Percentiles rank a stretch among this genome's conserved stretches.
Conservation (phyloP, 352 stramenopile genomes). For the Phytophthora boehmeriae region DNA sequence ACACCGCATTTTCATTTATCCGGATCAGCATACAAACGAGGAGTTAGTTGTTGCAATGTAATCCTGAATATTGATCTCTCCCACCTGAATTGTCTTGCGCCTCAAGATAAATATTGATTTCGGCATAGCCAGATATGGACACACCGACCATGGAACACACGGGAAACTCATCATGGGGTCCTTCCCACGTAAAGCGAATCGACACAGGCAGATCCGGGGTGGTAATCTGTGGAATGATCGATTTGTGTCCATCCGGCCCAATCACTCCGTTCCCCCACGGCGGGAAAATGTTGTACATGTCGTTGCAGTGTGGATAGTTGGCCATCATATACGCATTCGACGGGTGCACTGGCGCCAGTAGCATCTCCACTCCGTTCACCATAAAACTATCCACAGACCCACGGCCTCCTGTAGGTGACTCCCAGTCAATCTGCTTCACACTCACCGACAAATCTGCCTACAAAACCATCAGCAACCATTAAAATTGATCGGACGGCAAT, state of each 20-base stretch:
- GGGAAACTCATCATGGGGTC: slow-evolving; percentile 49
- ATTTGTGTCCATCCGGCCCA: slow-evolving; percentile 57
- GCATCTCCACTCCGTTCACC: slow-evolving; percentile 68
- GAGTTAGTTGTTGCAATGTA: neutral
- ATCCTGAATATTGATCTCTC: slow-evolving; percentile 1
- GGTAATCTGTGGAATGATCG: slow-evolving; percentile 65
- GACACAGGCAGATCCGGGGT: slow-evolving; percentile 44
- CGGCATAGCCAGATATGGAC: slow-evolving; percentile 72
- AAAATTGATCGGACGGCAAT: neutral
- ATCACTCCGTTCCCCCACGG: slow-evolving; percentile 80
- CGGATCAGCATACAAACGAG: neutral
- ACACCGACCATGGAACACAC: slow-evolving; percentile 84
- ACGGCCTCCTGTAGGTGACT: slow-evolving; percentile 48
- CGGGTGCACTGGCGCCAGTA: slow-evolving; percentile 57
- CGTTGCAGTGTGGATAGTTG: slow-evolving; percentile 87
- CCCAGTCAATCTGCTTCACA: slow-evolving; percentile 88
- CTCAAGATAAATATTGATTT: slow-evolving; percentile 85
- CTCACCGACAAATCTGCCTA: slow-evolving; percentile 76
- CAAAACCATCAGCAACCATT: slow-evolving; percentile 13
- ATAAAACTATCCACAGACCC: slow-evolving; percentile 66
- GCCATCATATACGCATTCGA: slow-evolving; percentile 62
- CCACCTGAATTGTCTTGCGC: slow-evolving; percentile 78
- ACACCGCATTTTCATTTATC: neutral
- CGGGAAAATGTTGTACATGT: slow-evolving; percentile 86
- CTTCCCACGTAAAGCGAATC: slow-evolving; percentile 69